These are phyloP conservation scores for Erysimum cheiranthoides DNA, from an alignment of 345 rosid species.

Conservation along the genomic window DNA sequence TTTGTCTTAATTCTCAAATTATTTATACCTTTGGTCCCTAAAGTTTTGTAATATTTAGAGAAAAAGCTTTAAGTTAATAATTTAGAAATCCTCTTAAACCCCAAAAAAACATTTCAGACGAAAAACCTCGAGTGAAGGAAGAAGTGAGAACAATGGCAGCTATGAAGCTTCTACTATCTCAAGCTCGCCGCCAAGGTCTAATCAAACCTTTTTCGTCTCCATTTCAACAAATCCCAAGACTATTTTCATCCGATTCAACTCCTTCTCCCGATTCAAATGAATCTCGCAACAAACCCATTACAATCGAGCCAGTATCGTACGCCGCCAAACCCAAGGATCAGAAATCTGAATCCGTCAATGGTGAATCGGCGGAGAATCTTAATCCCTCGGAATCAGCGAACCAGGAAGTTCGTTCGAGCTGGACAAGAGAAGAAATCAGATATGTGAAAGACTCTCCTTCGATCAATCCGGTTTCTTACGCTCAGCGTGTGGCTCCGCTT, in stretches of 20 bases:
- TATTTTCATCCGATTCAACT: conserved; percentile 45
- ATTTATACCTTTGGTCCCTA: conserved; percentile 30
- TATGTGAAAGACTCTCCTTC: conserved; percentile 66
- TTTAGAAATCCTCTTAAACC: conserved; percentile 18
- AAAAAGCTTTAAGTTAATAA: not conserved
- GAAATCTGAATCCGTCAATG: conserved; percentile 27
- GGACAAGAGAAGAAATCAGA: conserved; percentile 81
- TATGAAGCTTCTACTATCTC: conserved; percentile 61
- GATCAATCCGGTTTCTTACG: conserved; percentile 73
- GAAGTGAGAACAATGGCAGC: conserved; percentile 50
- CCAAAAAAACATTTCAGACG: conserved; percentile 29
- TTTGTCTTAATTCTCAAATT: not conserved
- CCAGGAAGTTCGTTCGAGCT: conserved; percentile 42
- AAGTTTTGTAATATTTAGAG: not conserved
- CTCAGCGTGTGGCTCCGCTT: conserved; percentile 77
- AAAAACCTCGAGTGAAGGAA: conserved; percentile 30
- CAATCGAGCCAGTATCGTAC: conserved; percentile 70
- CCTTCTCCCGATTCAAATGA: conserved; percentile 21
- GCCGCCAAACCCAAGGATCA: conserved; percentile 58
- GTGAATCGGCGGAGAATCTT: conserved; percentile 30
- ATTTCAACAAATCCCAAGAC: conserved; percentile 43
- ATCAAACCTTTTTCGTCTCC: conserved; percentile 46
- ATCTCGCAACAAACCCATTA: conserved; percentile 16
- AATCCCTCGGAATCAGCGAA: not conserved
- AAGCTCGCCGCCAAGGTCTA: conserved; percentile 57